Conservation (phyloP, 495 filamentous ascomycete species). For the Aspergillus bridgeri region DNA sequence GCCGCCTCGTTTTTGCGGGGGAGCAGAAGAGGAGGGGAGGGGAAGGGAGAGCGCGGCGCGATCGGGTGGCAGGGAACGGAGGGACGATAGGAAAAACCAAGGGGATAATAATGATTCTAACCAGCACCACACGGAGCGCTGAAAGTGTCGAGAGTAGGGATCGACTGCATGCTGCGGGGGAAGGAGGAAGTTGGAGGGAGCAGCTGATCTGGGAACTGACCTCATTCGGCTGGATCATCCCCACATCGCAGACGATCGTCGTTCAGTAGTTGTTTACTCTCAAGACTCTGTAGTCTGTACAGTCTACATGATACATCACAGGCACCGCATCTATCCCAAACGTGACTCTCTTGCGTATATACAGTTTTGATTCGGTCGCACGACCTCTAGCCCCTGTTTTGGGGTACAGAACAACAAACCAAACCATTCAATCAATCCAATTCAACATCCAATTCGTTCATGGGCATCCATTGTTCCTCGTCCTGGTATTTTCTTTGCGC, state of each 20-base stretch:
- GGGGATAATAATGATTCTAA: background rate
- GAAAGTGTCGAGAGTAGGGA: background rate
- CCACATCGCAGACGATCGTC: background rate
- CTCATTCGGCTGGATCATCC: background rate
- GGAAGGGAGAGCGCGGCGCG: background rate
- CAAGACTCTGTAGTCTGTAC: too few species aligned
- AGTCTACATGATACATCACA: too few species aligned
- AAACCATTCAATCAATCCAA: slow-evolving; percentile 9
- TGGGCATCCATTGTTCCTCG: slow-evolving; percentile 33
- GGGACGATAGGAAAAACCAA: background rate
- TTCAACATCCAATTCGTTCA: slow-evolving; percentile 39
- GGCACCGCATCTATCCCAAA: slow-evolving; percentile 26
- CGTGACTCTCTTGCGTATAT: slow-evolving; percentile 22
- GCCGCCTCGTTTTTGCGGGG: slow-evolving; percentile 15
- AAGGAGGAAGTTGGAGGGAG: background rate
- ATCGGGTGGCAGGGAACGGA: background rate
- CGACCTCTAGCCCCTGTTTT: slow-evolving; percentile 12
- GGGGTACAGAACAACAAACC: slow-evolving; percentile 8
- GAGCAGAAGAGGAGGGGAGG: too few species aligned
- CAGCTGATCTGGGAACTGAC: slow-evolving; percentile 3
- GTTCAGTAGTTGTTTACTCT: too few species aligned
- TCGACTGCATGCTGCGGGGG: background rate
- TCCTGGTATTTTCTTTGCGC: slow-evolving; percentile 27
- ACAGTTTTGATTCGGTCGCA: slow-evolving; percentile 22
- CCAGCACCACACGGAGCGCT: background rate